Evolutionary conservation across 2,329 filamentous ascomycete species (phyloP), one percentile per base, ranked within the genome.

Genomic region (Didymella keratinophila): DNA sequence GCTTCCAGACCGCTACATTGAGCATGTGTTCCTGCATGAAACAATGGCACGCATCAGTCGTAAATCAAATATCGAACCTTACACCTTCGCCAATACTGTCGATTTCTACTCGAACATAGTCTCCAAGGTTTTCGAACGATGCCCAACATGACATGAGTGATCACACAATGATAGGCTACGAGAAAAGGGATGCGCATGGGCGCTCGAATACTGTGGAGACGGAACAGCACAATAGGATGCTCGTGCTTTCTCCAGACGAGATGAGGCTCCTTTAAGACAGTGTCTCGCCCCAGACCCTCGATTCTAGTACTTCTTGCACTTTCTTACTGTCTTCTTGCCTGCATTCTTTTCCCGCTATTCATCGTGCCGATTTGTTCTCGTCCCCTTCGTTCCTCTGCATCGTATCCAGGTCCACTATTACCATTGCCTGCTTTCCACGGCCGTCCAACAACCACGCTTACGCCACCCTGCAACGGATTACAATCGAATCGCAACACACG

Each of bases 221-320:
- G 41, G 53, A 27, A 51, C 53, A 56, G 53, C 41, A 50, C 47
- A 46, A 48, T 41, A 50, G 14, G 53, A 23, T 45, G 46, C 53
- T 56, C 53, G 53, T 51, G 53, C 47, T 56, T 56, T 56, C 53
- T 56, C 47, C 53, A 51, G 53, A 56, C 39, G 53, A 56, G 53
- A 56, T 51, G 46, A 41, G 6, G 47, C 53, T 51, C 47, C 47
- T 51, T 51, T 51, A 46, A 56, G 52, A 56, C 41, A 20, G 16
- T 45, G 39, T 39, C 45, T 45, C 23, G 52, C 45, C 52, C 52
- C 25, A 30, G 46, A 50, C 46, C 39, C 39, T 39, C 39, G 30
- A n/a, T 41, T 34, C 4, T 16, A 3, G 9, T 25, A 36, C 30
- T 53, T 37, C 32, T 30, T 37, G 16, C 30, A 7, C 28, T 30